Conservation (phyloP, 2,329 filamentous ascomycete genomes). For the Penicillium sp. region DNA sequence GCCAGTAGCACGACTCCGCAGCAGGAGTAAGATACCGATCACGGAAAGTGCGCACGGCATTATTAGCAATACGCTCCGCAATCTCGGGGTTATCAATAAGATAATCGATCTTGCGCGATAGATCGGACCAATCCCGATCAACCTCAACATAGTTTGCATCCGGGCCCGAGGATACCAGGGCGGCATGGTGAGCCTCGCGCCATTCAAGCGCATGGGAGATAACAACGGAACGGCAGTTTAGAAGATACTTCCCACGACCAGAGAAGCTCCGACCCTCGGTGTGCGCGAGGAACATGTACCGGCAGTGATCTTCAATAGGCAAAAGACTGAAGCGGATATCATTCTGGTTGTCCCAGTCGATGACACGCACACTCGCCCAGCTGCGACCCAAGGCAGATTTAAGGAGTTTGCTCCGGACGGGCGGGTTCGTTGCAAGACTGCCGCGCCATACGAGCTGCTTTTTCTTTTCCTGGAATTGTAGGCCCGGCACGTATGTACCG, state of each 20-base stretch:
- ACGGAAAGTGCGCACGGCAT: slow-evolving; percentile 48
- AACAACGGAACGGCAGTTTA: slow-evolving; percentile 51
- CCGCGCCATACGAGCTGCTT: slow-evolving; percentile 52
- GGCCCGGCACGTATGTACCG: slow-evolving; percentile 13
- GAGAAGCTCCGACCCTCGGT: slow-evolving; percentile 56
- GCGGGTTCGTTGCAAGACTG: slow-evolving; percentile 38
- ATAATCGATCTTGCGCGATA: slow-evolving; percentile 44
- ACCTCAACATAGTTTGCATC: slow-evolving; percentile 53
- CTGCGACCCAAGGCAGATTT: slow-evolving; percentile 38
- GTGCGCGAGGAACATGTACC: slow-evolving; percentile 54
- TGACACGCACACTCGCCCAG: slow-evolving; percentile 48
- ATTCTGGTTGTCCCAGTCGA: slow-evolving; percentile 43
- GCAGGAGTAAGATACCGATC: slow-evolving; percentile 55
- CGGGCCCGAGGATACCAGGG: slow-evolving; percentile 45
- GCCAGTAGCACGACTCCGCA: slow-evolving; percentile 57
- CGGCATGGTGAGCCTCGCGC: slow-evolving; percentile 49
- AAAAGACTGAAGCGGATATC: slow-evolving; percentile 43
- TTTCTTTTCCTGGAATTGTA: slow-evolving; percentile 39
- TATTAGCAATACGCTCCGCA: slow-evolving; percentile 52
- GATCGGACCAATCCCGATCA: slow-evolving; percentile 55
- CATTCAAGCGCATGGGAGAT: slow-evolving; percentile 50
- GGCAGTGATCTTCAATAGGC: slow-evolving; percentile 53
- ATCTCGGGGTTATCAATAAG: slow-evolving; percentile 43
- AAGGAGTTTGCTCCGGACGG: slow-evolving; percentile 41
- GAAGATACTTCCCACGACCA: slow-evolving; percentile 53